Base-by-base conservation (phyloP, 805 yeast genomes). In the Vanderwaltozyma tropicalis region DNA sequence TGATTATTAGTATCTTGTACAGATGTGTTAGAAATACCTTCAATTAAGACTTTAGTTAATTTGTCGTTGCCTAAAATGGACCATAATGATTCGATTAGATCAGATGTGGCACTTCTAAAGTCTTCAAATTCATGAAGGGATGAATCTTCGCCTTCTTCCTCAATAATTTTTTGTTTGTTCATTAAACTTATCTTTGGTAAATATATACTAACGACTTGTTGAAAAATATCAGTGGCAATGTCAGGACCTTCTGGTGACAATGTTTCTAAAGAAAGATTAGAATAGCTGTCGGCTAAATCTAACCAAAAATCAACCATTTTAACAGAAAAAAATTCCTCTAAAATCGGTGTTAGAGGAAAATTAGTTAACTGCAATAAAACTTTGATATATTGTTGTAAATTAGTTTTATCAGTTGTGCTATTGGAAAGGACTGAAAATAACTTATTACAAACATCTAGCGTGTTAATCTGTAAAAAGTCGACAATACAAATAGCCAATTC, bases 51-150 rank as follows among this genome's bases (percentile, higher is more conserved):
- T 35, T 53, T 50, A 3, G 64, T 58, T 40, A 59, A 43, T 33
- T 57, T 50, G 31, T 50, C 53, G 37, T 59, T 55, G 28, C 82
- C 84, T 27, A 85, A 65, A 5, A 83, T 64, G 1, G 86, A 73
- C 63, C 80, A 84, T 1, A 80, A 59, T 0, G 75, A 66, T 38
- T 86, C 92, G 45, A 84, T 73, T 28, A 88, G 66, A 47, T 92
- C 97, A 1, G 80, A 72, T 9, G 81, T 80, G 43, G 81, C 89
- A 24, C 74, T 62, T 47, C 96, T 69, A 57, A 76, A 89, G 19
- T 75, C 69, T 17, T 61, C 59, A 49, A 87, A 84, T 45, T 80
- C 94, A 39, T 57, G 54, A 4, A 55, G 19, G 12, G 45, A 34
- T 6, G 55, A 39, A 16, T 41, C 52, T 17, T 50, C 50, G 14